Evolutionary conservation across 257 asterid genomes (phyloP), one percentile per base, ranked within the genome.

Genomic region (Fraxinus americana): DNA sequence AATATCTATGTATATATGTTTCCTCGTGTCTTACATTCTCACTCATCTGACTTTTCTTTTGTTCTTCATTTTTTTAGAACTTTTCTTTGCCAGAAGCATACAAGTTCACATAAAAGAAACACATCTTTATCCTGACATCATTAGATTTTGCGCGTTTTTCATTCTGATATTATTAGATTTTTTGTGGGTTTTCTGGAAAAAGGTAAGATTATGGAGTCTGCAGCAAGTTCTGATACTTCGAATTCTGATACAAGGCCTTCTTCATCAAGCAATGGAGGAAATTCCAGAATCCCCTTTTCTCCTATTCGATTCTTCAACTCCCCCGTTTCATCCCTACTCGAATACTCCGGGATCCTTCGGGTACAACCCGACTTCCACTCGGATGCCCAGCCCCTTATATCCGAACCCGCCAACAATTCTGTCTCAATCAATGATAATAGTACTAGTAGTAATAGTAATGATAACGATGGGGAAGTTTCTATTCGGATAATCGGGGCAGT

Each of bases 321-420:
- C 36, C 96, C 96, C 0, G 74, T 91, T 39, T 83, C 90, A 4
- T 83, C 96, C 50, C 79, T 91, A 38, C 88, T 91, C 0, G 94
- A 91, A 41, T 83, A 89, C 72, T 84, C 91, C 32, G 96, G 97
- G n/a, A 25, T 90, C 27, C 74, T 90, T 10, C 77, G 88, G 52
- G 74, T 69, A 79, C 88, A 83, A 38, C 86, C 91, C 83, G 89
- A 88, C 59, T 79, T 75, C 79, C 80, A 77, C 59, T 70, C 87
- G 7, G 93, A 90, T 73, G 81, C 85, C 6, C 89, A 78, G 48
- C 86, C 88, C 9, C 82, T 79, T 17, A 27, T 71, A 66, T 36
- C 81, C 66, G 79, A 80, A 75, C 73, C 80, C 68, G 10, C 70
- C 29, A 71, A 82, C 25, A 48, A 67, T 54, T 61, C 68, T 0